Percentiles rank a stretch among this genome's conserved stretches.
Conservation (phyloP, 768 basidiomycete species). For the Leccinum truebloodii region DNA sequence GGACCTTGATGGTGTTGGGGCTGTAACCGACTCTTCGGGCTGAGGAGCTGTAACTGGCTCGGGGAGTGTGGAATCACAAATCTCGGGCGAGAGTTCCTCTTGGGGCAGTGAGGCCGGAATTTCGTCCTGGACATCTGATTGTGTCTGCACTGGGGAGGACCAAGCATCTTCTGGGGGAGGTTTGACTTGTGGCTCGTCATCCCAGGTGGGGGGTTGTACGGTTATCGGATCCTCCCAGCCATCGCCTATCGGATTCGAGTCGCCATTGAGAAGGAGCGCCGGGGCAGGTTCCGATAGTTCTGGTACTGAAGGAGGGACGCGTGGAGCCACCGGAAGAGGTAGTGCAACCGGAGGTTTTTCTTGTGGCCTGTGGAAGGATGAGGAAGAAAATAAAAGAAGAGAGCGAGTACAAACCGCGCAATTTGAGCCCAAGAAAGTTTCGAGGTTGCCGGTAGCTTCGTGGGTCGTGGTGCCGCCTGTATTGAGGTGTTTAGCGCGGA, state of each 20-base stretch:
- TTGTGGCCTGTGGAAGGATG: constrained; percentile 48
- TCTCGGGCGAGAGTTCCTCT: constrained; percentile 35
- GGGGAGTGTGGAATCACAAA: constrained; percentile 19
- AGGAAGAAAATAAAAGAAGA: constrained; percentile 7
- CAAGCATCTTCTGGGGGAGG: constrained; percentile 33
- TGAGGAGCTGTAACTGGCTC: constrained; percentile 19
- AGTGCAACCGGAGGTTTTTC: constrained; percentile 58
- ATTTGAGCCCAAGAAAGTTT: constrained; percentile 88
- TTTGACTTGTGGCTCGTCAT: constrained; percentile 59
- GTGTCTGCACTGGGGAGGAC: constrained; percentile 34
- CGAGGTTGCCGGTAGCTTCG: constrained; percentile 66
- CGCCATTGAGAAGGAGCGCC: constrained; percentile 30
- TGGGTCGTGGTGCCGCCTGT: constrained; percentile 28
- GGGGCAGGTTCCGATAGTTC: constrained; percentile 30
- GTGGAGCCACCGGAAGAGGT: constrained; percentile 32
- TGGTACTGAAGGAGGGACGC: constrained; percentile 18
- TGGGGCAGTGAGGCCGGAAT: constrained; percentile 21
- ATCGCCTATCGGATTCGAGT: constrained; percentile 37
- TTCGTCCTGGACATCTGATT: constrained; percentile 25
- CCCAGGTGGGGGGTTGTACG: constrained; percentile 66
- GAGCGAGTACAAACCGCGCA: constrained; percentile 47
- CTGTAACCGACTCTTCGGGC: constrained; percentile 30
- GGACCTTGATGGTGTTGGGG: constrained; percentile 38
- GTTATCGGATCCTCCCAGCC: constrained; percentile 79
- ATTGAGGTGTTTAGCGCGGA: constrained; percentile 24